Base-by-base conservation (phyloP, 805 yeast species). In the Tetrapisispora fleetii region DNA sequence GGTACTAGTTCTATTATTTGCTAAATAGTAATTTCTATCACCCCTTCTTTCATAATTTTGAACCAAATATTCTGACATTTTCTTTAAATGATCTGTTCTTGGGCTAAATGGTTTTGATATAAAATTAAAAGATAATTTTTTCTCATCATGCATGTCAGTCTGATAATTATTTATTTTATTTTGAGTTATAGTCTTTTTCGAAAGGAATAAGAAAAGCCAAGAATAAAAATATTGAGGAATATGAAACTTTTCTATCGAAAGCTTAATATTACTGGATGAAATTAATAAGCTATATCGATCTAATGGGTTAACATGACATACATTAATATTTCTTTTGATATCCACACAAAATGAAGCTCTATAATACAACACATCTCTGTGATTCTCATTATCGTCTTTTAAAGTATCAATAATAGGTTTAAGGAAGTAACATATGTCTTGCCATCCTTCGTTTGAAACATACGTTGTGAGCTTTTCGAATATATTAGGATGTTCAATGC, bases 241-340 rank as follows among this genome's bases (percentile, higher is more conserved):
- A 32, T 41, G 28, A 16, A 41, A 41, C 19, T 41, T 41, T 41
- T 41, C 44, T 18, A 41, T 41, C 17, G 44, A 41, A 13, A 41
- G 10, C 13, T 28, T 18, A 5, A 93, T 41, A 1, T 95, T 85
- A 19, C 35, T 27, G 57, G 96, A 89, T 66, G 75, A 85, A 51
- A 71, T 80, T 35, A 86, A 86, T 52, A 91, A 85, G 48, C 66
- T 61, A 24, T 58, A 50, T 35, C 52, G 53, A 49, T 63, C 62
- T 38, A 57, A 44, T 2, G 65, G 65, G 40, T 62, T 62, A 14
- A 61, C 54, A 8, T 57, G 58, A 39, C 61, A 60, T 36, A 44
- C 46, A 21, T 54, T 49, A 11, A 60, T 52, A n/a, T 48, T 49
- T 43, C 54, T 52, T 32, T 56, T 57, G 36, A 59, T 47, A 18